Conservation (phyloP, 2,329 filamentous ascomycete genomes). For the Neonectria neomacrospora region DNA sequence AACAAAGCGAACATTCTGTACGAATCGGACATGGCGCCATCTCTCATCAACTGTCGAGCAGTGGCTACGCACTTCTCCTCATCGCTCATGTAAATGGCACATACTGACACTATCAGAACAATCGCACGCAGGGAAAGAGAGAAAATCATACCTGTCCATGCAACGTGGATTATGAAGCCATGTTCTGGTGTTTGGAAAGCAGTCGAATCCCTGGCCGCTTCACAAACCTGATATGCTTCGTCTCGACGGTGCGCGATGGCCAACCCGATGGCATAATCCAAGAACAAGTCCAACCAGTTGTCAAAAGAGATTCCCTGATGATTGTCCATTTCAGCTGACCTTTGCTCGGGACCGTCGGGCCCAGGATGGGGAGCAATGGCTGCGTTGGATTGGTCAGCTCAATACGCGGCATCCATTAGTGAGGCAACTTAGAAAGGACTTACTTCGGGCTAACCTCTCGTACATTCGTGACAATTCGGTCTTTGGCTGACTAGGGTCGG, state of each 20-base stretch:
- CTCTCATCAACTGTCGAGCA: slow-evolving; percentile 85
- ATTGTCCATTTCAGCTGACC: slow-evolving; percentile 51
- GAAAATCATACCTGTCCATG: slow-evolving; percentile 73
- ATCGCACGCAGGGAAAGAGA: background rate
- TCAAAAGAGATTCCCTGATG: slow-evolving; percentile 85
- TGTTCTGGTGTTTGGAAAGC: slow-evolving; percentile 80
- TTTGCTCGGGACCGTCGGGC: slow-evolving; percentile 38
- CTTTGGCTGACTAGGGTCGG: slow-evolving; percentile 44
- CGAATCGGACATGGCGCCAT: slow-evolving; percentile 82
- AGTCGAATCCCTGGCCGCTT: slow-evolving; percentile 81
- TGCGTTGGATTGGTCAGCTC: slow-evolving; percentile 37
- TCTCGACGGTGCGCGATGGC: slow-evolving; percentile 74
- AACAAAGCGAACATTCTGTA: slow-evolving; percentile 85
- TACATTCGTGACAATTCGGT: slow-evolving; percentile 66
- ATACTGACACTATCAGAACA: slow-evolving; percentile 63
- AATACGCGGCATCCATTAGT: too few species aligned
- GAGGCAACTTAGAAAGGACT: slow-evolving; percentile 40
- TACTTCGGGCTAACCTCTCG: slow-evolving; percentile 65
- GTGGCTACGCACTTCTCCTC: slow-evolving; percentile 78
- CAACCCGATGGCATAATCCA: slow-evolving; percentile 84
- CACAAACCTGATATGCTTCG: slow-evolving; percentile 83
- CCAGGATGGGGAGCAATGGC: slow-evolving; percentile 49
- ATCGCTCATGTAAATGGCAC: slow-evolving; percentile 83
- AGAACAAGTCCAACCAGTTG: slow-evolving; percentile 89
- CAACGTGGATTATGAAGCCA: slow-evolving; percentile 78